phyloP scores from a whole-genome alignment of 2,329 filamentous ascomycete species.

The Fusarium sp. region DNA sequence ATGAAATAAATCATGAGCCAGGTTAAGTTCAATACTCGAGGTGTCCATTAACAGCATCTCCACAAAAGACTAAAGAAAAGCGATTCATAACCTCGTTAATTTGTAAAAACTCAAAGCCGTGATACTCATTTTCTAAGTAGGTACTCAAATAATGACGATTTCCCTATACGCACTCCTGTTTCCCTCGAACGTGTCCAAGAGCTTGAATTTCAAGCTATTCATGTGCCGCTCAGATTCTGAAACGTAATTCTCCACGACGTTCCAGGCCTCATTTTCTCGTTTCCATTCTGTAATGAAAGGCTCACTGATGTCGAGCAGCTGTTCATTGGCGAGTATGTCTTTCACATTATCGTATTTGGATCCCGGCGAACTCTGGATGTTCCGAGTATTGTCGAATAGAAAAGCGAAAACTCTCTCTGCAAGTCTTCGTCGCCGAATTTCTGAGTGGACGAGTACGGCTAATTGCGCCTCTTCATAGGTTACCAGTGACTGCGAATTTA shows the following conservation, averaged over 20 bases:
- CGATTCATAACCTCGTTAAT: rapidly evolving
- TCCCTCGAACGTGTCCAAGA: not conserved
- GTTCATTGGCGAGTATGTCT: rapidly evolving
- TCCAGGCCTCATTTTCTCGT: not conserved
- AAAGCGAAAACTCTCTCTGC: not conserved
- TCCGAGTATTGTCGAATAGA: not conserved
- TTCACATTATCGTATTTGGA: rapidly evolving
- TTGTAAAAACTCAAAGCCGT: not conserved
- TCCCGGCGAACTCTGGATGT: rapidly evolving
- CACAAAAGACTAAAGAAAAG: rapidly evolving
- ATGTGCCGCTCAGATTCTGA: conserved; percentile 1
- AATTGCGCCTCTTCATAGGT: not conserved
- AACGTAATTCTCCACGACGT: rapidly evolving
- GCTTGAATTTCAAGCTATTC: not conserved
- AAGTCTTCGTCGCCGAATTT: not conserved
- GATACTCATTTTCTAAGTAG: rapidly evolving
- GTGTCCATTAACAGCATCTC: too few species aligned
- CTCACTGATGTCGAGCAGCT: rapidly evolving
- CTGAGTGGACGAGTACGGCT: not conserved
- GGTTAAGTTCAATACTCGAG: rapidly evolving
- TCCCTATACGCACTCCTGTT: not conserved
- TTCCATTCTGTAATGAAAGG: not conserved
- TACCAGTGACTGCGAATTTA: rapidly evolving
- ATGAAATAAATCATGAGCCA: not conserved
- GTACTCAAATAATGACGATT: not conserved